Evolutionary conservation across 2,329 filamentous ascomycete species (phyloP), one percentile per base, ranked within the genome.

Genomic region (Alternaria sp.): DNA sequence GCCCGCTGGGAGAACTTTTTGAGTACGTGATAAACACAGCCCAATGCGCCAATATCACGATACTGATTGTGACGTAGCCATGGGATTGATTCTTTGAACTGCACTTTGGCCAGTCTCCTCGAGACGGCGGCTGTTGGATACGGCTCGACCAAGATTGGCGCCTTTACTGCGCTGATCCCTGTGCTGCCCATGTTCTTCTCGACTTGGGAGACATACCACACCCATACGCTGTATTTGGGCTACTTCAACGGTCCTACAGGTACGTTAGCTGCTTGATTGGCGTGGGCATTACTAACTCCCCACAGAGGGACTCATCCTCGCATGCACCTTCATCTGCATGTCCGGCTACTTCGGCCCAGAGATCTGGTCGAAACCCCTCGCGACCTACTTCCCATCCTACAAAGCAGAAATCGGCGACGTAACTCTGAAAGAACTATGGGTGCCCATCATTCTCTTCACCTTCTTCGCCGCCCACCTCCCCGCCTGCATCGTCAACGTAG

Each of bases 181-280:
- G 96, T 93, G 72, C 84, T 99, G 47, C 93, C 96, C 64, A 99
- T 99, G 96, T 99, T 97, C 85, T 97, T 99, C 83, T 97, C 95
- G 4, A 99, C 96, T 2, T 99, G 96, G 96, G 96, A 99, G 83
- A 99, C 96, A 1, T 99, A 97, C 80, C 96, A 99, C 82, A 97
- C 96, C 6, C 96, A 99, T 80, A 98, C 96, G 0, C 85, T 99
- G 6, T 99, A 97, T 80, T 89, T 99, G 12, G 96, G 96, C 59
- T 93, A 95, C 79, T 91, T 99, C 87, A 99, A 99, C 79, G 96
- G 96, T 1, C 96, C 96, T 2, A 99, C 96, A 32, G 82, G 82
- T 83, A 71, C 54, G 70, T 43, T 36, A n/a, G 32, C 32, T 36
- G 7, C 32, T 36, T 36, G 32, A n/a, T 36, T 36, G 32, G 32